Percentiles rank a stretch among this genome's conserved stretches.
These are phyloP conservation scores for Phytophthora citrophthora DNA, from an alignment of 352 stramenopile genomes.

Conservation along the genomic window DNA sequence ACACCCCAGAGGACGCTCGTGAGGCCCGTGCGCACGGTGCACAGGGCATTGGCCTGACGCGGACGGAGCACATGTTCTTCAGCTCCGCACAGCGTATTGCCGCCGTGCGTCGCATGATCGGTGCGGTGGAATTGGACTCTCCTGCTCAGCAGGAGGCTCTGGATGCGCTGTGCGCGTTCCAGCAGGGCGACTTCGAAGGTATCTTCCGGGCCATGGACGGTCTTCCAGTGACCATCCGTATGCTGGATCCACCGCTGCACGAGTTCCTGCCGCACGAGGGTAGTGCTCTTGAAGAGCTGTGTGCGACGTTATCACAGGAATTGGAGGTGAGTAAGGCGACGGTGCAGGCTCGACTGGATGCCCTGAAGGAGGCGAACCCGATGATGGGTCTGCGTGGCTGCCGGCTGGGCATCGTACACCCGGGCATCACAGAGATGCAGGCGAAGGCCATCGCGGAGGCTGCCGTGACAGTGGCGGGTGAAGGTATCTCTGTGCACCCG, in stretches of 20 bases:
- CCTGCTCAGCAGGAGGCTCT: slow-evolving; percentile 28
- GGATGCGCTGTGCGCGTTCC: slow-evolving; percentile 26
- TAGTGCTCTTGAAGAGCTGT: slow-evolving; percentile 28
- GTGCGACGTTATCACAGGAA: slow-evolving; percentile 22
- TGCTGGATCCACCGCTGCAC: slow-evolving; percentile 29
- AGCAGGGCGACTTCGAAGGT: slow-evolving; percentile 31
- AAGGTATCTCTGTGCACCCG: slow-evolving; percentile 30
- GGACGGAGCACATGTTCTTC: slow-evolving; percentile 38
- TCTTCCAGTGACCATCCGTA: slow-evolving; percentile 29
- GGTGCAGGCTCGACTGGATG: slow-evolving; percentile 24
- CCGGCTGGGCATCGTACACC: slow-evolving; percentile 34
- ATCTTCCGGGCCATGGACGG: slow-evolving; percentile 34
- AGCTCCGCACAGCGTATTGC: slow-evolving; percentile 25
- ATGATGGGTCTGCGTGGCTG: slow-evolving; percentile 38
- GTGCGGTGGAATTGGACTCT: slow-evolving; percentile 32
- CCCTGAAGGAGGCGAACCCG: slow-evolving; percentile 36
- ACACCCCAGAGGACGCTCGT: slow-evolving; percentile 27
- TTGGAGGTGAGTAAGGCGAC: slow-evolving; percentile 27
- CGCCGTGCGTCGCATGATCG: slow-evolving; percentile 31
- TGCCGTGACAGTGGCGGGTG: slow-evolving; percentile 17
- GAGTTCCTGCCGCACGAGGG: slow-evolving; percentile 34
- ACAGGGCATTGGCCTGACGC: slow-evolving; percentile 30
- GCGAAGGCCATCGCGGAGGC: slow-evolving; percentile 36
- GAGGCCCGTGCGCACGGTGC: slow-evolving; percentile 26
- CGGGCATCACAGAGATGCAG: slow-evolving; percentile 36